Base-by-base conservation (phyloP, 192 early-diverging fungal species). In the Ambispora gerdemannii region DNA sequence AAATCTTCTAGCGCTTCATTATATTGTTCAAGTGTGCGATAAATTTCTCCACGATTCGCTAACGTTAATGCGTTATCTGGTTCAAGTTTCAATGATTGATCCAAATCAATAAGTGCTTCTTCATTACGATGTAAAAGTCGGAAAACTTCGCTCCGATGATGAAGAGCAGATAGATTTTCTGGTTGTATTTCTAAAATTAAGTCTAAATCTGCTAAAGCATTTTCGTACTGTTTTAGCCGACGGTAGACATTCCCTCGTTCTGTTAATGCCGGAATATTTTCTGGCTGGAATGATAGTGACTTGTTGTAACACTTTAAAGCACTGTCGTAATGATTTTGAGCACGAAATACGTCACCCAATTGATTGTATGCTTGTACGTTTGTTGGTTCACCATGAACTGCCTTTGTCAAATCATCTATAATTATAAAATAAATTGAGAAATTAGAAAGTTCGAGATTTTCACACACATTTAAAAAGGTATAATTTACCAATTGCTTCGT, bases 51-150 rank as follows among this genome's bases (percentile, higher is more conserved):
- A 3, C 62, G 15, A 25, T 15, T 43, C 4, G 10, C 17, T 28
- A 64, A 64, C 1, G 28, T 1, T 27, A 24, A 11, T 25, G 55
- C 55, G 24, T 58, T 24, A 24, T 58, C 24, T 20, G 55, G 55
- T 25, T 58, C 28, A 13, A 58, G 13, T 30, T 58, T 10, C 24
- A 58, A 58, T 13, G 28, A 0, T 58, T 20, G 19, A 15, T 62
- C 27, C 17, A 62, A 35, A 62, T 62, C 60, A n/a, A 15, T 32
- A 10, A 62, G 4, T 62, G 60, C 24, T 34, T 62, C 34, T 20
- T 58, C 24, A 58, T 58, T 30, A 13, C 28, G 55, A 28, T 30
- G 13, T 1, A 58, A 30, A 13, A 58, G 13, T 13, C 28, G 28
- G 11, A 28, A 58, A 30, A 58, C 55, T 20, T 24, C 28, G 13